Conservation (phyloP, 2,329 filamentous ascomycete species). For the Coniosporium uncinatum region DNA sequence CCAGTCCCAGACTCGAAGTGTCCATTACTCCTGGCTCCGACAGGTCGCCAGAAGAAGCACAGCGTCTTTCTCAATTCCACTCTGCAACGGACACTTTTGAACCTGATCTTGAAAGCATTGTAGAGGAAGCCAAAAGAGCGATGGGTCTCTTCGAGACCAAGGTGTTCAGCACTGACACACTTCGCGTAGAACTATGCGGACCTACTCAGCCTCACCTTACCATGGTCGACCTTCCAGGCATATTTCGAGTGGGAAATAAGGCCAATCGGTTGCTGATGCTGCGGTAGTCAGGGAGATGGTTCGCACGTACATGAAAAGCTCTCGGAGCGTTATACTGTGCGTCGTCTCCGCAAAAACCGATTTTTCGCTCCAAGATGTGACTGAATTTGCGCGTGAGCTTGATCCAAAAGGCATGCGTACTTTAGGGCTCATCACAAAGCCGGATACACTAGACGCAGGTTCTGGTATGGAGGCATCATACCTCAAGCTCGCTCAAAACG, state of each 20-base stretch:
- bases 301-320: conserved; percentile 30
- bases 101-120: too few species aligned
- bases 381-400: conserved; percentile 31
- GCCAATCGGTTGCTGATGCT: conserved; percentile 38
- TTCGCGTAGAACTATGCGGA: conserved; percentile 21
- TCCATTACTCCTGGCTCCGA: too few species aligned
- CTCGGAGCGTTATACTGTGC: conserved; percentile 38
- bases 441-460: conserved; percentile 34
- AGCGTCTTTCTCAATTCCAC: too few species aligned
- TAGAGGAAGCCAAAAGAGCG: too few species aligned
- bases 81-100: too few species aligned
- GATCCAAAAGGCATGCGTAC: conserved; percentile 42
- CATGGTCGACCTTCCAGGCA: conserved; percentile 49
- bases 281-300: conserved; percentile 40
- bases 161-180: conserved; percentile 16
- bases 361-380: conserved; percentile 28
- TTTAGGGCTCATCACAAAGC: conserved; percentile 53
- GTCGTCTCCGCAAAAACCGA: conserved; percentile 36
- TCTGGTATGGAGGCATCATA: conserved; percentile 33
- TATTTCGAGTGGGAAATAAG: conserved; percentile 43
- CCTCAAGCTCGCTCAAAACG: conserved; percentile 30
- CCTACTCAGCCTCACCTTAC: conserved; percentile 36
- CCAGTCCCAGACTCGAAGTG: conserved; percentile 29
- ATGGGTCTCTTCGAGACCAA: too few species aligned
- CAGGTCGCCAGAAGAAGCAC: too few species aligned